phyloP scores from a whole-genome alignment of 441 rosid genomes.

The Pelargonium cotyledonis region DNA sequence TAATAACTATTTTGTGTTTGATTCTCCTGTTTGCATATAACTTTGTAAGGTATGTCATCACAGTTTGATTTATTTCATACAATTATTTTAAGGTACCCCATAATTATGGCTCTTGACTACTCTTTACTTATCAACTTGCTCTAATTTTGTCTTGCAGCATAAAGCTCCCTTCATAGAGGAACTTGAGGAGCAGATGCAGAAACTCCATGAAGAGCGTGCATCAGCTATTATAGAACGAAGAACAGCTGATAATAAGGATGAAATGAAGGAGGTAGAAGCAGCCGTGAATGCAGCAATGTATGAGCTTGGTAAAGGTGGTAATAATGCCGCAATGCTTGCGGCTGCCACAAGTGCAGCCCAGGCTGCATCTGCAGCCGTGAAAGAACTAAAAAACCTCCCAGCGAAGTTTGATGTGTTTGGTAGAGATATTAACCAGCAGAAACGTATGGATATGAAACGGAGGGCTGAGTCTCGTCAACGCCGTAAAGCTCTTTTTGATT shows the following conservation, averaged over 20 bases:
- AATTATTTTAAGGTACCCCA: background rate
- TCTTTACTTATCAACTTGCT: background rate
- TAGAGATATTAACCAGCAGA: conserved; percentile 75
- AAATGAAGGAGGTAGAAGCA: conserved; percentile 70
- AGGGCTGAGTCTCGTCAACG: conserved; percentile 70
- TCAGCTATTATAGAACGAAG: conserved; percentile 64
- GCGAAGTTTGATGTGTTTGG: conserved; percentile 85
- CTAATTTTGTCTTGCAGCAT: conserved; percentile 38
- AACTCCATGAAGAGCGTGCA: conserved; percentile 72
- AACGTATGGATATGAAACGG: conserved; percentile 63
- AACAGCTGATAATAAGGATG: conserved; percentile 72
- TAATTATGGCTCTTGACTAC: background rate
- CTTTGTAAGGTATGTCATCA: background rate
- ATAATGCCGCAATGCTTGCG: conserved; percentile 45
- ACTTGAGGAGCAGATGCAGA: conserved; percentile 82
- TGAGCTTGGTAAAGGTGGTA: conserved; percentile 56
- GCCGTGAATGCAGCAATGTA: conserved; percentile 75
- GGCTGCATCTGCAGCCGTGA: conserved; percentile 58
- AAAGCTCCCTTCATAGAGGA: conserved; percentile 86
- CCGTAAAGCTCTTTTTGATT: conserved; percentile 62
- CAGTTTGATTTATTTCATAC: background rate
- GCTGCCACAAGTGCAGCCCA: conserved; percentile 71
- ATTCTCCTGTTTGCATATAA: background rate
- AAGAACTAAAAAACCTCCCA: conserved; percentile 47
- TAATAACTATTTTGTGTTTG: background rate